Evolutionary conservation across 2,329 filamentous ascomycete species (phyloP).

Genomic region (Coniochaeta sp.): DNA sequence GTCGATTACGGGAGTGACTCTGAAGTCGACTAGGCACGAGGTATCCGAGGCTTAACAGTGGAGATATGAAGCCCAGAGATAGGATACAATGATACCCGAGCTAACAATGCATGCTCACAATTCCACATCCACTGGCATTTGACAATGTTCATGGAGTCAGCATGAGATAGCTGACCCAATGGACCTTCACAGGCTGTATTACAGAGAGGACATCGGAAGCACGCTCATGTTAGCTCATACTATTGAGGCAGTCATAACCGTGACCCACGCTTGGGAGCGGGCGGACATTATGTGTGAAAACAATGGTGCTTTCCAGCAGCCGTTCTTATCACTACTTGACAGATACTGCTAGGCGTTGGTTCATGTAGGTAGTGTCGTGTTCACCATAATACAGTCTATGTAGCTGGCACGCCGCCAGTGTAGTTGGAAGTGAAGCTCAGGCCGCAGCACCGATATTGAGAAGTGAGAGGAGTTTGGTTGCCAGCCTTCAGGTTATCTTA

Average conservation of each 20-base stretch:
- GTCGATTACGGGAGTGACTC: constrained; percentile 1
- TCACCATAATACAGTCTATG: background rate
- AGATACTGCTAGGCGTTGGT: background rate
- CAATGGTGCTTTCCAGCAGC: background rate
- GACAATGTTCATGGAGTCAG: background rate
- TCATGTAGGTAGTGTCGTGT: background rate
- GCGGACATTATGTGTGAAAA: background rate
- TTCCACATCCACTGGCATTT: background rate
- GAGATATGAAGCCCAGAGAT: background rate
- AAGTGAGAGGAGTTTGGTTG: too few relatives aligned
- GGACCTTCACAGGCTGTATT: background rate
- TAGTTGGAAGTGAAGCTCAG: too few relatives aligned
- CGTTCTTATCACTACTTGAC: background rate
- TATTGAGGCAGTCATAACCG: background rate
- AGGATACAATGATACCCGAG: background rate
- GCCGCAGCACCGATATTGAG: too few relatives aligned
- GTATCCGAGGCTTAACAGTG: background rate
- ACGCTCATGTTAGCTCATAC: background rate
- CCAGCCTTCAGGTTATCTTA: too few relatives aligned
- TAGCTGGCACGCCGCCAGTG: too few relatives aligned
- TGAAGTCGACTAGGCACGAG: background rate
- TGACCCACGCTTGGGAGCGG: background rate
- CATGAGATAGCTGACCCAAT: background rate
- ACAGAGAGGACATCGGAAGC: background rate
- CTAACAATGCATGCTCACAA: background rate